Conservation (phyloP, 2,329 filamentous ascomycete genomes). For the Botrytis byssoidea region DNA sequence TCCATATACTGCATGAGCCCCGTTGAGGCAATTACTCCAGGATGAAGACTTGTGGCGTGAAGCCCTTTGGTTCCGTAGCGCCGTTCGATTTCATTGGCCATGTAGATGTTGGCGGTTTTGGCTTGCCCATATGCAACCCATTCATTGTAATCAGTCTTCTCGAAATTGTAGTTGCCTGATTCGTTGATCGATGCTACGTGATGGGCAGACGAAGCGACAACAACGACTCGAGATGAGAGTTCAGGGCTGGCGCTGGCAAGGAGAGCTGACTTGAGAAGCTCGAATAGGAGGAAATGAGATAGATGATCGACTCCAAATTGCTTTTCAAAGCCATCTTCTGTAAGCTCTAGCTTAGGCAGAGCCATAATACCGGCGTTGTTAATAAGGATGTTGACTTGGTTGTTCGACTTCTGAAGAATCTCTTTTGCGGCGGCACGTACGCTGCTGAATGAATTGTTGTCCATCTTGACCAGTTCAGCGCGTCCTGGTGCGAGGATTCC, state of each 20-base stretch:
- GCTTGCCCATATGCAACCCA: conserved; percentile 43
- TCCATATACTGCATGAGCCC: conserved; percentile 35
- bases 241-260: conserved; percentile 41
- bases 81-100: conserved; percentile 48
- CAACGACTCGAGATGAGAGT: conserved; percentile 49
- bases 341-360: conserved; percentile 28
- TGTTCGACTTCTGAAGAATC: conserved; percentile 29
- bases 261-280: conserved; percentile 47
- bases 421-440: conserved; percentile 25
- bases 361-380: conserved; percentile 33
- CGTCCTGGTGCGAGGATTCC: background rate
- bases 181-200: conserved; percentile 45
- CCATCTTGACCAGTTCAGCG: background rate
- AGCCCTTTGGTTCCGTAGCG: conserved; percentile 43
- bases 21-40: conserved; percentile 38
- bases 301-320: conserved; percentile 55
- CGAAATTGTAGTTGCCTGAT: conserved; percentile 23
- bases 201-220: conserved; percentile 46
- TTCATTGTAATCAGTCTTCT: conserved; percentile 40
- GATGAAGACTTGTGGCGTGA: conserved; percentile 45
- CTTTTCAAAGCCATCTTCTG: conserved; percentile 48
- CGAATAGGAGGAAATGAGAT: conserved; percentile 53
- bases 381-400: conserved; percentile 37
- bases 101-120: conserved; percentile 49
- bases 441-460: background rate